These are phyloP conservation scores for Parasitella parasitica DNA, from an alignment of 371 early-diverging fungal genomes.

Conservation along the genomic window DNA sequence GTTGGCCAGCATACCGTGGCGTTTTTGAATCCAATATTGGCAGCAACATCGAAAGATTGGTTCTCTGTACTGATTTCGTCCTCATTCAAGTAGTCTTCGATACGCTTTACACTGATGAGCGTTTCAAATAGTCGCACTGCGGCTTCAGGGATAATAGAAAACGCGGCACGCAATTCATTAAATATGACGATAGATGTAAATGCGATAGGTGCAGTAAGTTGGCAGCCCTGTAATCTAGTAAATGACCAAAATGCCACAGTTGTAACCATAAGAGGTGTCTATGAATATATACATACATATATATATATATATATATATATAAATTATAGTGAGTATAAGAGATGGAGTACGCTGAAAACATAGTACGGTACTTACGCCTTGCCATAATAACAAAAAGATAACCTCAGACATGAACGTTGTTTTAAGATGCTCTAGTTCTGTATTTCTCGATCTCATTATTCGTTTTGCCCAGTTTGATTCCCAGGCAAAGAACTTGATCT, in stretches of 20 bases:
- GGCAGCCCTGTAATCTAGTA: constrained; percentile 55
- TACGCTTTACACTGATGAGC: constrained; percentile 54
- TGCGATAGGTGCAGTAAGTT: constrained; percentile 62
- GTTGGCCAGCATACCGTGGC: constrained; percentile 35
- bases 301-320: not conserved
- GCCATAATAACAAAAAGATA: constrained; percentile 34
- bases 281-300: not conserved
- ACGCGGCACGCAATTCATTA: constrained; percentile 53
- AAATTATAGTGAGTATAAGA: constrained; percentile 33
- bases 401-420: constrained; percentile 27
- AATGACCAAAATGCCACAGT: constrained; percentile 57
- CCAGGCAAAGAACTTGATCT: constrained; percentile 75
- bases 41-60: not conserved
- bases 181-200: constrained; percentile 65
- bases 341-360: no score
- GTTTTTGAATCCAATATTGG: constrained; percentile 42
- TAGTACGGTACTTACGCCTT: constrained; percentile 35
- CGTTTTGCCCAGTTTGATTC: constrained; percentile 43
- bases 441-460: constrained; percentile 44
- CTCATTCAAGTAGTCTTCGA: constrained; percentile 70
- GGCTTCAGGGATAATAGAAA: constrained; percentile 58
- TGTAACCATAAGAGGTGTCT: constrained; percentile 61
- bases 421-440: constrained; percentile 51
- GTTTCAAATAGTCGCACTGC: constrained; percentile 35
- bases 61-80: constrained; percentile 53